phyloP scores from a whole-genome alignment of 202 grass and related monocot species.

The Saccharum hybrid region DNA sequence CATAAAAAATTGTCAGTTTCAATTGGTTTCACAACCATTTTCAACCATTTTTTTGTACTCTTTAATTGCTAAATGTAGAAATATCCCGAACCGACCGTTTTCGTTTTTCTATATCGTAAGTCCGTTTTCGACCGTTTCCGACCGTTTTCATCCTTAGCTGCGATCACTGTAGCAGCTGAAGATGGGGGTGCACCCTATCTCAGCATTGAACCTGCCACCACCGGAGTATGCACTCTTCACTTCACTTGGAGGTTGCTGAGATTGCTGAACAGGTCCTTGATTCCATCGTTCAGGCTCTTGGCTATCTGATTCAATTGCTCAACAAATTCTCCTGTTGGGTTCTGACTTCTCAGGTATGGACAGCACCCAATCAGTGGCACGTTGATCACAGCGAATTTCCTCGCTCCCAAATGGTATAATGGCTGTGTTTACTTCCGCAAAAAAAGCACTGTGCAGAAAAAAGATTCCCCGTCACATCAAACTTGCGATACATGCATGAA shows the following conservation, averaged over 20 bases:
- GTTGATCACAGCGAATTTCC: constrained; percentile 68
- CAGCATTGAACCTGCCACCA: constrained; percentile 58
- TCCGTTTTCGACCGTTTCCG: too few relatives aligned
- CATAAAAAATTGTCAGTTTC: too few relatives aligned
- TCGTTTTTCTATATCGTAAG: too few relatives aligned
- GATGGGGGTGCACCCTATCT: constrained; percentile 53
- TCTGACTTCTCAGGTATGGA: constrained; percentile 48
- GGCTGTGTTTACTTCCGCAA: too few relatives aligned
- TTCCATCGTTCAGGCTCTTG: constrained; percentile 57
- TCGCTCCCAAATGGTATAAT: constrained; percentile 64
- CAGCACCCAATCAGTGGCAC: constrained; percentile 59
- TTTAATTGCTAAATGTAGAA: too few relatives aligned
- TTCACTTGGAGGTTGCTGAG: constrained; percentile 50
- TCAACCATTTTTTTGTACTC: too few relatives aligned
- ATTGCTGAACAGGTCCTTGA: constrained; percentile 40
- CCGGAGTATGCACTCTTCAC: constrained; percentile 73
- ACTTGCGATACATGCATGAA: too few relatives aligned
- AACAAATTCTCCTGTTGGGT: constrained; percentile 47
- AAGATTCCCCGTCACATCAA: too few relatives aligned
- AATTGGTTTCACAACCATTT: too few relatives aligned
- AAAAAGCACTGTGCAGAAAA: too few relatives aligned
- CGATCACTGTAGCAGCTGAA: constrained; percentile 57
- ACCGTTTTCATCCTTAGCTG: too few relatives aligned
- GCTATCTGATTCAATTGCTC: constrained; percentile 57
- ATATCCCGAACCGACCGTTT: too few relatives aligned